These are phyloP conservation scores for Penicillium sp. DNA, from an alignment of 2,329 filamentous ascomycete species.

Conservation along the genomic window DNA sequence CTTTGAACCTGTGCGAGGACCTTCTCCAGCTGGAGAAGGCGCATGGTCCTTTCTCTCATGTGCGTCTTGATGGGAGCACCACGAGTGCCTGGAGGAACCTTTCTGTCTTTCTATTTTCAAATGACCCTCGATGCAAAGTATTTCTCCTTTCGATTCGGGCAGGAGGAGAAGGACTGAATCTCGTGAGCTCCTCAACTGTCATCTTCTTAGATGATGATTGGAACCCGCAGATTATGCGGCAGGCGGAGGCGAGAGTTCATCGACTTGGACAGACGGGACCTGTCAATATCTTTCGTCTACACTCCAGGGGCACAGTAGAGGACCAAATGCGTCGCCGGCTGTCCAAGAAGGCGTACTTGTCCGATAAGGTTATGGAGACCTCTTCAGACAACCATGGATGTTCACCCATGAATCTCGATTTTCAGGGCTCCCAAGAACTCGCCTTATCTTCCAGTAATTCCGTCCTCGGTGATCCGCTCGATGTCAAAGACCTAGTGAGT, in stretches of 20 bases:
- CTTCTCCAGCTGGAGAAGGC: slow-evolving; percentile 53
- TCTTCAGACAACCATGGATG: not conserved
- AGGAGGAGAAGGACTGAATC: slow-evolving; percentile 61
- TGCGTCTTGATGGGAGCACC: slow-evolving; percentile 58
- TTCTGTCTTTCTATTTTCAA: slow-evolving; percentile 59
- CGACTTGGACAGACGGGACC: slow-evolving; percentile 60
- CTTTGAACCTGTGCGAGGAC: slow-evolving; percentile 59
- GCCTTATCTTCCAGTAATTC: not conserved
- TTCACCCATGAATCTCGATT: not conserved
- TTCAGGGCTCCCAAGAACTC: not conserved
- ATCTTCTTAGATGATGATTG: slow-evolving; percentile 63
- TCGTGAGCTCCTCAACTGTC: slow-evolving; percentile 59
- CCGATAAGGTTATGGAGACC: slow-evolving; percentile 62
- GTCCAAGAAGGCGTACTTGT: slow-evolving; percentile 67
- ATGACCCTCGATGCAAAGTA: slow-evolving; percentile 54
- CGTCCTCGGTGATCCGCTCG: not conserved
- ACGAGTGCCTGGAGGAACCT: slow-evolving; percentile 56
- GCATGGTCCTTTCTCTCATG: slow-evolving; percentile 49
- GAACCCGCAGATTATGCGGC: slow-evolving; percentile 60
- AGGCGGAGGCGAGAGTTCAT: slow-evolving; percentile 61
- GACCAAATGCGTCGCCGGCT: slow-evolving; percentile 64
- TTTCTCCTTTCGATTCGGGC: slow-evolving; percentile 62
- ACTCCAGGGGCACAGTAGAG: slow-evolving; percentile 62
- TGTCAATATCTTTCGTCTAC: slow-evolving; percentile 62
- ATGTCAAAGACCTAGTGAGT: not conserved